A percentile compares a stretch with the other conserved stretches of the same genome.
phyloP scores from a whole-genome alignment of 2,329 filamentous ascomycete species.

The Diaporthe helianthi region DNA sequence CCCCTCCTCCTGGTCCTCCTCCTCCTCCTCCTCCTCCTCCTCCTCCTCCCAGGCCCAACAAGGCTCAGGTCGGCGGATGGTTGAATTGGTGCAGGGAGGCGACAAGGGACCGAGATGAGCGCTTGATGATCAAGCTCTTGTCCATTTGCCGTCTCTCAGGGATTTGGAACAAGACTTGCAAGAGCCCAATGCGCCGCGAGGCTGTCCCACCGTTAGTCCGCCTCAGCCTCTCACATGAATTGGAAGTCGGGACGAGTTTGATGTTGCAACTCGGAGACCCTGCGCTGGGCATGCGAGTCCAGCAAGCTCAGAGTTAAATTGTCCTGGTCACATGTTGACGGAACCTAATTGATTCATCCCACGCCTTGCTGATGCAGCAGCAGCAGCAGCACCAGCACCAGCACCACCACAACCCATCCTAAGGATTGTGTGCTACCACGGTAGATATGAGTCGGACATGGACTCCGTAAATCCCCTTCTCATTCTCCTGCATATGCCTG shows the following conservation, averaged over 20 bases:
- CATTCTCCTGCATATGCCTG: neutral
- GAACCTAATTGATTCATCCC: constrained; percentile 9
- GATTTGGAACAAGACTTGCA: neutral
- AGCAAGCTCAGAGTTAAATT: constrained; percentile 16
- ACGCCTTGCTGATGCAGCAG: neutral
- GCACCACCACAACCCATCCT: too few species aligned
- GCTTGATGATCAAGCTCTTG: constrained; percentile 14
- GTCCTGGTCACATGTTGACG: neutral
- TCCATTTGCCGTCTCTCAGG: neutral
- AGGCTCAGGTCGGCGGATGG: neutral
- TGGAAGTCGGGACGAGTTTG: constrained; percentile 25
- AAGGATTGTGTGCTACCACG: neutral
- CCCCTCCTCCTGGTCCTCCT: neutral
- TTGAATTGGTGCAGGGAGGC: constrained; percentile 2
- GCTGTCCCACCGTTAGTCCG: neutral
- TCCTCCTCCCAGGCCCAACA: neutral
- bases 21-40: neutral
- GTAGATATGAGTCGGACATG: too few species aligned
- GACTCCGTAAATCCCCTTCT: neutral
- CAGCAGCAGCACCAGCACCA: too few species aligned
- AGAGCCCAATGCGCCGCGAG: neutral
- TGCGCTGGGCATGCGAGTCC: neutral
- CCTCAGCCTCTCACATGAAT: constrained; percentile 13
- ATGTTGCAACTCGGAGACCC: constrained; percentile 8
- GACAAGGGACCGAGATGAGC: constrained; percentile 23